These are phyloP conservation scores for Plasmodium malariae DNA, from an alignment of 169 alveolate species.

Conservation along the genomic window DNA sequence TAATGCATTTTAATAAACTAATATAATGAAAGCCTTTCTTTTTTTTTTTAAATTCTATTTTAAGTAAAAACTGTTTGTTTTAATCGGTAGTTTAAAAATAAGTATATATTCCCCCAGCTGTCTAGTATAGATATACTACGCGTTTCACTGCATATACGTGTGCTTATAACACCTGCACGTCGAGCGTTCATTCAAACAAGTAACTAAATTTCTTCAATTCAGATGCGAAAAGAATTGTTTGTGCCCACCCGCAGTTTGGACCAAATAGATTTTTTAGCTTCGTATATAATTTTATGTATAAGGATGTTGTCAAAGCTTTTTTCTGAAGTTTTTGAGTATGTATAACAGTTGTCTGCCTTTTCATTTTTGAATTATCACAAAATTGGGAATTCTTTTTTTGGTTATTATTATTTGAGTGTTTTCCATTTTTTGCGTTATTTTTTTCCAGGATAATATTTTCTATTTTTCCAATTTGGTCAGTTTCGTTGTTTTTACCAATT, in stretches of 20 bases:
- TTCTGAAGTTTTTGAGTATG: slow-evolving; percentile 1
- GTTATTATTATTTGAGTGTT: too few species aligned
- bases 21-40: too few species aligned
- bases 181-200: slow-evolving; percentile 32
- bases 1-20: too few species aligned
- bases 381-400: not conserved
- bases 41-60: too few species aligned
- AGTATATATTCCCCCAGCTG: too few species aligned
- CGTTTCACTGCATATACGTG: too few species aligned
- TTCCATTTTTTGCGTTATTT: not conserved
- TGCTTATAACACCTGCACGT: too few species aligned
- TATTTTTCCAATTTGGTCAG: not conserved
- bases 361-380: not conserved
- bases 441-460: not conserved
- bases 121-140: too few species aligned
- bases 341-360: not conserved
- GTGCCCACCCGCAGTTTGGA: slow-evolving; percentile 78
- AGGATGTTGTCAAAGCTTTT: slow-evolving; percentile 43
- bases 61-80: too few species aligned
- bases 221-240: slow-evolving; percentile 59
- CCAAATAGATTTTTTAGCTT: slow-evolving; percentile 51
- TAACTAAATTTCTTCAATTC: slow-evolving; percentile 56
- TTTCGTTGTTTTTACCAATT: not conserved
- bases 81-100: too few species aligned
- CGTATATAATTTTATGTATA: slow-evolving; percentile 46